Base-by-base conservation (phyloP, 805 yeast species). In the Metschnikowia noctiluminum region DNA sequence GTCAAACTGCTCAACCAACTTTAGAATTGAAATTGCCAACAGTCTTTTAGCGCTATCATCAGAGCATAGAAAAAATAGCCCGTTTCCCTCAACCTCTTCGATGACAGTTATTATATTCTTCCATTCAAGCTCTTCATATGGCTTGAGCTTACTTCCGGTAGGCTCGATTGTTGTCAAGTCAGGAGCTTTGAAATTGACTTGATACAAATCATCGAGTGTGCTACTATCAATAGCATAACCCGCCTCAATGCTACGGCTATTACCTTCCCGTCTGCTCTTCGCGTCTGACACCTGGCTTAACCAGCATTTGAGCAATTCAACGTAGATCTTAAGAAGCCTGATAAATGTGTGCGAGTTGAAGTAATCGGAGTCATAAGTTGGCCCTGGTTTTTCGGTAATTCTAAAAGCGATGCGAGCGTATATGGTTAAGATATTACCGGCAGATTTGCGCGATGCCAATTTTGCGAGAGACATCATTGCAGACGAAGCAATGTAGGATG, bases 81-180 rank as follows among this genome's bases (percentile, higher is more conserved):
- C 99, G 61, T 91, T 89, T 0, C 99, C 97, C 66, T 94, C 99
- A 9, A 92, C 88, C 53, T 92, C 97, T 65, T 94, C 98, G 41
- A 94, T 84, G 0, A 87, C 85, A 0, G 96, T 86, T 53, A 89
- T 82, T 14, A 89, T 82, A 41, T 82, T 82, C 56, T 87, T 88
- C 78, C 89, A 74, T 60, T 87, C 92, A 35, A 87, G 64, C 49
- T 83, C 87, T 53, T 86, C 90, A 7, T 76, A 67, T 7, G 66
- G 69, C 44, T 64, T 65, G 28, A 56, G 42, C 38, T 60, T 63
- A 21, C 38, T 48, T 8, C 51, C 37, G 3, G 56, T 49, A 9
- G 43, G 51, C 16, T 48, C 61, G 13, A 51, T 42, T 31, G 58
- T 56, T 11, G 60, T 52, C 38, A 66, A 52, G 45, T 73, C 74